Evolutionary conservation across 2,329 filamentous ascomycete species (phyloP).

Genomic region (Raffaelea albimanens): DNA sequence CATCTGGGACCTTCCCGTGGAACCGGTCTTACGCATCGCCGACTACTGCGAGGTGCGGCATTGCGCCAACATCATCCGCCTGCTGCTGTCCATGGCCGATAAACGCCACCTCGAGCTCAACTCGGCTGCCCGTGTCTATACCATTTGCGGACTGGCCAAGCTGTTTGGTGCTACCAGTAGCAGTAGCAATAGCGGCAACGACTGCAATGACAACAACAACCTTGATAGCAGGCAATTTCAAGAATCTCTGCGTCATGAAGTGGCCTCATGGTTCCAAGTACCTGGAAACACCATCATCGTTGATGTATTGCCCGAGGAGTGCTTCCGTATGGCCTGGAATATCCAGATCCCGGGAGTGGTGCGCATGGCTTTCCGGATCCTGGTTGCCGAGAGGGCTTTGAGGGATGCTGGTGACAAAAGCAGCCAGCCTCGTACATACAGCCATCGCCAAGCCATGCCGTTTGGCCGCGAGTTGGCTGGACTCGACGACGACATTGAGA

Average conservation of each 20-base stretch:
- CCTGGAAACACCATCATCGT: slow-evolving; percentile 47
- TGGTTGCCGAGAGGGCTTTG: slow-evolving; percentile 55
- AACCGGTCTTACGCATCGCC: slow-evolving; percentile 27
- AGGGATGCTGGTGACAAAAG: slow-evolving; percentile 21
- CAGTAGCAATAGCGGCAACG: too few species aligned
- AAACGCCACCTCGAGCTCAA: slow-evolving; percentile 37
- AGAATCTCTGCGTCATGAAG: slow-evolving; percentile 27
- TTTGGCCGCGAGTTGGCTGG: slow-evolving; percentile 38
- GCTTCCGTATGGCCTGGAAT: slow-evolving; percentile 45
- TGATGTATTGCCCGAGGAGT: slow-evolving; percentile 53
- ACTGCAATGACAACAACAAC: too few species aligned
- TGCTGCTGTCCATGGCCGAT: slow-evolving; percentile 44
- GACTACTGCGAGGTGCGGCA: slow-evolving; percentile 60
- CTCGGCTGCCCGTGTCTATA: slow-evolving; percentile 58
- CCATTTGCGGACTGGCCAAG: slow-evolving; percentile 52
- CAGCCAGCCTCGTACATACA: slow-evolving; percentile 5
- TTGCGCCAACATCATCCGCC: slow-evolving; percentile 50
- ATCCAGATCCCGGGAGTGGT: slow-evolving; percentile 33
- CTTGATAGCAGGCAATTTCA: not conserved
- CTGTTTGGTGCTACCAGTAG: slow-evolving; percentile 46
- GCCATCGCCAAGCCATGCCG: slow-evolving; percentile 1
- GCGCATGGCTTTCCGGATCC: slow-evolving; percentile 43
- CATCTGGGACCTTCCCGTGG: slow-evolving; percentile 9
- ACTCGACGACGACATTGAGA: slow-evolving; percentile 46
- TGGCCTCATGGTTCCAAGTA: slow-evolving; percentile 50